These are phyloP conservation scores for Penicillium dipodomyicola DNA, from an alignment of 495 filamentous ascomycete genomes.

Conservation along the genomic window DNA sequence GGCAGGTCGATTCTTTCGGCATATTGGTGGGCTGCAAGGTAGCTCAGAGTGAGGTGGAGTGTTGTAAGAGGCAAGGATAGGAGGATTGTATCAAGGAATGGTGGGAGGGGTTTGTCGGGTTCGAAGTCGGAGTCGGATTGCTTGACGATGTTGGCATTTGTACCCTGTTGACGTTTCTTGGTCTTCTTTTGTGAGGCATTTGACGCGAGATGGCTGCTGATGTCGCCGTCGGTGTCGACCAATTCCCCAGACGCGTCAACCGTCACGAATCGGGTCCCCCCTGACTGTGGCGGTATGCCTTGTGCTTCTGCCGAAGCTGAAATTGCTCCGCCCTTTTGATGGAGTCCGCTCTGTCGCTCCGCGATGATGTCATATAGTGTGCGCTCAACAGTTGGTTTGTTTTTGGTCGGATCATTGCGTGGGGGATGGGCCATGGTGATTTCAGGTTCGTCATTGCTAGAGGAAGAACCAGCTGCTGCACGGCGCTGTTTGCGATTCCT, in stretches of 20 bases:
- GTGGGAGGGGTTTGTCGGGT: slow-evolving; percentile 31
- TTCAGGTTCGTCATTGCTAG: slow-evolving; percentile 12
- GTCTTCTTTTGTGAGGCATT: slow-evolving; percentile 11
- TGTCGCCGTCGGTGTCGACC: slow-evolving; percentile 30
- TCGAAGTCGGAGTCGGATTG: slow-evolving; percentile 13
- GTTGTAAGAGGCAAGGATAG: slow-evolving; percentile 67
- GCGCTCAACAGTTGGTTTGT: slow-evolving; percentile 31
- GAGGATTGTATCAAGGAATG: slow-evolving; percentile 48
- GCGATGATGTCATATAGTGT: slow-evolving; percentile 53
- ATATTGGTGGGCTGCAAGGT: slow-evolving; percentile 91
- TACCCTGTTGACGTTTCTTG: not conserved
- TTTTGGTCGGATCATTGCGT: slow-evolving; percentile 28
- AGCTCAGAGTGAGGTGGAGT: slow-evolving; percentile 83
- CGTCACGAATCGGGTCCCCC: slow-evolving; percentile 38
- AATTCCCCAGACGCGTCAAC: slow-evolving; percentile 37
- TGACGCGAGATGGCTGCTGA: slow-evolving; percentile 13
- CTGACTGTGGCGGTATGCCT: slow-evolving; percentile 14
- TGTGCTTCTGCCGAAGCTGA: slow-evolving; percentile 6
- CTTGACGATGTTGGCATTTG: not conserved
- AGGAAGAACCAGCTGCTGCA: slow-evolving; percentile 31
- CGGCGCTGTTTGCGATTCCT: slow-evolving; percentile 53
- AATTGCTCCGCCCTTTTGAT: not conserved
- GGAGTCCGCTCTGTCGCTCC: slow-evolving; percentile 44
- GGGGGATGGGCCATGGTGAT: slow-evolving; percentile 42
- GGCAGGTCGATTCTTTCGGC: slow-evolving; percentile 62